Evolutionary conservation across 371 early-diverging fungal species (phyloP), one percentile per base, ranked within the genome.

Genomic region (Mortierella sp.): DNA sequence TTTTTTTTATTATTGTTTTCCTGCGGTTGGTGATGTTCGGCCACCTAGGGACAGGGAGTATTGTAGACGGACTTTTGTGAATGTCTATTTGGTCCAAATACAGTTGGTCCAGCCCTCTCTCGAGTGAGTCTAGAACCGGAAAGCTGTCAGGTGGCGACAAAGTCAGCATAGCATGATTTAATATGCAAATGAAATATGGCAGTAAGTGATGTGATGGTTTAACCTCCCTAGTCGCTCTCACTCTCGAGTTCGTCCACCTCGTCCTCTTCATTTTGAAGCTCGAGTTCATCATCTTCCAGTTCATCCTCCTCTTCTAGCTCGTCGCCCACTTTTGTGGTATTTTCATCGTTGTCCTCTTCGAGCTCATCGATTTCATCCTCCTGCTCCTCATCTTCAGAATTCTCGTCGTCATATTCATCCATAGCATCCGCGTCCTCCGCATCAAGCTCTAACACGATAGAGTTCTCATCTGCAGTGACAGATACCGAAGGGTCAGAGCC

Each of bases 221-320:
- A 6, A 57, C 10, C 77, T 10, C 87, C 86, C 14, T 30, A 62
- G 16, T 35, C 28, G 45, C 54, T 49, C 20, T 65, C 55, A 37
- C 55, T 65, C 37, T 65, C 55, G 9, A 54, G 65, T 39, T 66
- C 67, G 32, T 54, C 59, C 26, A 37, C 24, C 28, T 66, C 59
- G 22, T 55, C 67, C 22, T 37, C 54, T 8, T 57, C 18, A 35
- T 37, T 43, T 22, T 28, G 37, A 37, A 6, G 0, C 22, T 61
- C 69, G 20, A 22, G 26, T 3, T 72, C 70, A 6, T 75, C 57
- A 1, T 58, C 66, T 32, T 61, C 68, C 12, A 22, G 20, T 26
- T 59, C 68, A 39, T 51, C 63, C n/a, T 51, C 63, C n/a, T 62
- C 72, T 24, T 16, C 40, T 8, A 14, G 59, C 14, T 39, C 28